Conservation (phyloP, 2,329 filamentous ascomycete genomes). For the Annulohypoxylon truncatum region DNA sequence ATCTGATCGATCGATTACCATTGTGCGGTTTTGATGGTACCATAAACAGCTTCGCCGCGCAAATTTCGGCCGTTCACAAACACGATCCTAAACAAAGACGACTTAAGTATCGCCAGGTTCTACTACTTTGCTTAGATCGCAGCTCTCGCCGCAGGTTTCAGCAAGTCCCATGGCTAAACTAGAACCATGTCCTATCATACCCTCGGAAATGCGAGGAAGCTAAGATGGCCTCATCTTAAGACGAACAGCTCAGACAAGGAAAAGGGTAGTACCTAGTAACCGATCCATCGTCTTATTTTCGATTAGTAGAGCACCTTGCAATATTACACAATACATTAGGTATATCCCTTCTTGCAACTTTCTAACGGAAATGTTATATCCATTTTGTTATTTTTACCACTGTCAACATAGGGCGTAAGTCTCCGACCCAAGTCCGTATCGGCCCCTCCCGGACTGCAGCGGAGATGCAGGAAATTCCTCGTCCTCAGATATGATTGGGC, state of each 20-base stretch:
- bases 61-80: background rate
- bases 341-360: background rate
- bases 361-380: background rate
- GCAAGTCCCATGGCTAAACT: background rate
- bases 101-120: background rate
- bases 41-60: background rate
- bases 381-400: background rate
- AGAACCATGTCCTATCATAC: background rate
- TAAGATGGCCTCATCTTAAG: background rate
- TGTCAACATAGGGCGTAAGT: conserved; percentile 2
- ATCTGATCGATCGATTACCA: conserved; percentile 59
- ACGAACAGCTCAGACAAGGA: background rate
- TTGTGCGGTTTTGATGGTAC: conserved; percentile 60
- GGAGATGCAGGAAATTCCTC: conserved; percentile 39
- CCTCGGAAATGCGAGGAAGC: background rate
- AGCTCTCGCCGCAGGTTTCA: background rate
- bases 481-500: conserved; percentile 24
- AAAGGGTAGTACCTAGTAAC: background rate
- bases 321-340: background rate
- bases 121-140: background rate
- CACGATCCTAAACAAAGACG: background rate
- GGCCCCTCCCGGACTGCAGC: conserved; percentile 27
- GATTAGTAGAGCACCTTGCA: background rate
- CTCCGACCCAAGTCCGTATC: conserved; percentile 5
- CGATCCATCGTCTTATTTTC: background rate